Evolutionary conservation across 345 rosid genomes (phyloP).

Genomic region (Eucalyptus pauciflora): DNA sequence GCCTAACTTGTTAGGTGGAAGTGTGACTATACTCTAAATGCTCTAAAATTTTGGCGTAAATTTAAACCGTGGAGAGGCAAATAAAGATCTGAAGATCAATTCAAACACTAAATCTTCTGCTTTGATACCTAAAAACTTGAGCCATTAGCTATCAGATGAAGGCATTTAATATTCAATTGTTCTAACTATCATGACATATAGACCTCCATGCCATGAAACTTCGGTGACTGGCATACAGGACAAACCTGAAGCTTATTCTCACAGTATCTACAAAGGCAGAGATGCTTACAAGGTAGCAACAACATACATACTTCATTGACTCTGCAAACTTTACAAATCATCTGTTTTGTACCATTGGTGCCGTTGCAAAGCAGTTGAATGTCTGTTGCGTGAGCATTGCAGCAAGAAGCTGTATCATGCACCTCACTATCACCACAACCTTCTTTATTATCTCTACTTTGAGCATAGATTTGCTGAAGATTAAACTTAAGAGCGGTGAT

Average conservation of each 20-base stretch:
- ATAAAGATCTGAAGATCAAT: background rate
- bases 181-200: slow-evolving; percentile 22
- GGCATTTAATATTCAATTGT: slow-evolving; percentile 3
- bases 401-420: slow-evolving; percentile 82
- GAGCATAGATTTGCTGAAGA: slow-evolving; percentile 59
- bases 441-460: slow-evolving; percentile 61
- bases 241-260: slow-evolving; percentile 79
- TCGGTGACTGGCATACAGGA: slow-evolving; percentile 73
- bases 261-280: slow-evolving; percentile 84
- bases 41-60: background rate
- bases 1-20: background rate
- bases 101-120: background rate
- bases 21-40: background rate
- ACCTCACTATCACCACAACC: slow-evolving; percentile 94
- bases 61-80: background rate
- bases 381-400: slow-evolving; percentile 40
- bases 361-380: slow-evolving; percentile 37
- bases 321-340: slow-evolving; percentile 69
- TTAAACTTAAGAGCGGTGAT: slow-evolving; percentile 51
- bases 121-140: background rate
- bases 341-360: slow-evolving; percentile 15
- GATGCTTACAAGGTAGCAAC: slow-evolving; percentile 90
- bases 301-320: slow-evolving; percentile 71
- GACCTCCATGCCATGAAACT: slow-evolving; percentile 75
- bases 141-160: background rate